Evolutionary conservation across 2,329 filamentous ascomycete species (phyloP).

Genomic region (Scytalidium lignicola): DNA sequence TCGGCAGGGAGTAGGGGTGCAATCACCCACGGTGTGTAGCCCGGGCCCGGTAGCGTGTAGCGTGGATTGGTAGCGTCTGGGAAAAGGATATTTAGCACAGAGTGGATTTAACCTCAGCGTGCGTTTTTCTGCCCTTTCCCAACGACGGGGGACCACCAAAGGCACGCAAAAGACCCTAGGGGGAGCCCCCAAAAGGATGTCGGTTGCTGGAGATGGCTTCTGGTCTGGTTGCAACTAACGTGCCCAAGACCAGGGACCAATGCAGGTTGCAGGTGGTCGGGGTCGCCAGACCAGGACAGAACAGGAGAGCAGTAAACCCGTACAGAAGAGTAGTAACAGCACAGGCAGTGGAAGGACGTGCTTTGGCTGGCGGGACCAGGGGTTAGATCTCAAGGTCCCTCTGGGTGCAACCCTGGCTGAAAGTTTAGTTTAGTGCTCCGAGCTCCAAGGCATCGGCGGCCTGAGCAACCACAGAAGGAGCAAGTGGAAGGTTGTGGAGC

Average conservation of each 20-base stretch:
- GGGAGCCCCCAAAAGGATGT: not conserved
- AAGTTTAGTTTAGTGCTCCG: slow-evolving; percentile 18
- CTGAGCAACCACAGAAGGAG: slow-evolving; percentile 1
- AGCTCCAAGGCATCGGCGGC: slow-evolving; percentile 11
- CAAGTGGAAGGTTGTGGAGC: not conserved
- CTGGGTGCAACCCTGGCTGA: slow-evolving; percentile 13
- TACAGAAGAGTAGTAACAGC: not conserved
- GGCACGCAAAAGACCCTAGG: not conserved
- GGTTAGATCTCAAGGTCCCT: slow-evolving; percentile 13
- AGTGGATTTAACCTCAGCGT: not conserved
- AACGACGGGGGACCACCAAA: not conserved
- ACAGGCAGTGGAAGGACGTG: slow-evolving; percentile 3
- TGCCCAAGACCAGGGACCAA: not conserved
- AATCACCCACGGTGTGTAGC: not conserved
- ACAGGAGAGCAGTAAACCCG: no score
- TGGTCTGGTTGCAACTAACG: not conserved
- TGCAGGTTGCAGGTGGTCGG: not conserved
- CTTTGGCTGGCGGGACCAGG: slow-evolving; percentile 5
- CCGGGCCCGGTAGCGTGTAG: not conserved
- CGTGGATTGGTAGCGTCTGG: not conserved
- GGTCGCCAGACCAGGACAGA: not conserved
- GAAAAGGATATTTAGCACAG: not conserved
- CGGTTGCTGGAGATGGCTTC: not conserved
- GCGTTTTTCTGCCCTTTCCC: not conserved
- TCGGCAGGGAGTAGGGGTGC: not conserved